Evolutionary conservation across 163 green algal genomes (phyloP).

Genomic region (Trebouxia gelatinosa): DNA sequence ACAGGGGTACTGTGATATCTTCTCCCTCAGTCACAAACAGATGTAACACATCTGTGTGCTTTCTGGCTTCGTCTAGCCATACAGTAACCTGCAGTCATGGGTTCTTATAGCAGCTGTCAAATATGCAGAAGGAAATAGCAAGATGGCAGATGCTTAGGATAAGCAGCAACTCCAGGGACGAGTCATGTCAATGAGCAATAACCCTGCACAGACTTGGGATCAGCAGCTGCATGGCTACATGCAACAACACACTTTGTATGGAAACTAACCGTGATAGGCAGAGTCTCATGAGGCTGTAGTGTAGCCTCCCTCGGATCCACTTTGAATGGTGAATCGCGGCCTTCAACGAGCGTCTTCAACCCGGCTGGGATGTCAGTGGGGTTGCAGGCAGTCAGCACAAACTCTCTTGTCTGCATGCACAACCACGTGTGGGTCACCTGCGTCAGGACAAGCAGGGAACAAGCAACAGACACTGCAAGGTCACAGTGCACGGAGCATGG

Average conservation of each 20-base stretch:
- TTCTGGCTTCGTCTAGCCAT: slow-evolving; percentile 48
- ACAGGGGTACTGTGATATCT: slow-evolving; percentile 63
- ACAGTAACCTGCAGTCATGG: slow-evolving; percentile 31
- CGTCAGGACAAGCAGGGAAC: no score
- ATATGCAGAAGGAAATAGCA: no score
- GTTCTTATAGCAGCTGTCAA: background rate
- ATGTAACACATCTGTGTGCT: slow-evolving; percentile 72
- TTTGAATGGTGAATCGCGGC: slow-evolving; percentile 46
- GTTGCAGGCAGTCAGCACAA: slow-evolving; percentile 64
- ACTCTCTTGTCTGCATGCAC: slow-evolving; percentile 28
- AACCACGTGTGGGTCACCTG: no score
- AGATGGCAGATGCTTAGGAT: background rate
- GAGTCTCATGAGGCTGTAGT: slow-evolving; percentile 41
- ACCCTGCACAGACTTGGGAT: no score
- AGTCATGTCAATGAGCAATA: no score
- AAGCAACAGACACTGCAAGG: no score
- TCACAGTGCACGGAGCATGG: no score
- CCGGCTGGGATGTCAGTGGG: slow-evolving; percentile 65
- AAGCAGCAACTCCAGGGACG: background rate
- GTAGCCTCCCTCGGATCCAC: slow-evolving; percentile 56
- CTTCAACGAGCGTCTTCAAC: slow-evolving; percentile 73
- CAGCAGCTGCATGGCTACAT: no score
- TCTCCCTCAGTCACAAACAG: slow-evolving; percentile 73
- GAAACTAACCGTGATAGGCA: slow-evolving; percentile 8
- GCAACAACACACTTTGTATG: background rate